phyloP scores from a whole-genome alignment of 768 basidiomycete genomes.

The Lyophyllum semitale region DNA sequence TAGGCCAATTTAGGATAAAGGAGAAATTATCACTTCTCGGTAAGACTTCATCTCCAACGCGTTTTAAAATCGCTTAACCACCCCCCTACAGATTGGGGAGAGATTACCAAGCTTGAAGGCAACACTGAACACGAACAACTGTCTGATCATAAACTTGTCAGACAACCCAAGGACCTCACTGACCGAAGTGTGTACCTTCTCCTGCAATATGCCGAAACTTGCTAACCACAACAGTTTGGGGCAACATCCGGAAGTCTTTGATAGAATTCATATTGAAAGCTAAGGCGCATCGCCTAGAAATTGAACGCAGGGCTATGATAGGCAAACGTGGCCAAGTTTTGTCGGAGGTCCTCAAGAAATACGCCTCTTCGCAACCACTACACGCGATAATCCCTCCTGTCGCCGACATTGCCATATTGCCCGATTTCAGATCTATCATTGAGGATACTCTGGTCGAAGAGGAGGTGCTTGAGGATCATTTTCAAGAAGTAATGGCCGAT shows the following conservation, averaged over 20 bases:
- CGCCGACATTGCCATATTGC: constrained; percentile 18
- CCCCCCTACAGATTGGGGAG: constrained; percentile 16
- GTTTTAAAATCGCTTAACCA: neutral
- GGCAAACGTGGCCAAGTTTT: constrained; percentile 11
- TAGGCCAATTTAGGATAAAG: constrained; percentile 7
- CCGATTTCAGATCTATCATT: constrained; percentile 15
- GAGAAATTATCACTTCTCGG: constrained; percentile 6
- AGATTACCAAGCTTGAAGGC: constrained; percentile 11
- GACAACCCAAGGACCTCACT: constrained; percentile 9
- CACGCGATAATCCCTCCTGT: constrained; percentile 13
- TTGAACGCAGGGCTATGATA: constrained; percentile 4
- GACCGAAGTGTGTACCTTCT: constrained; percentile 8
- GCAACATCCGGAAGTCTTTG: constrained; percentile 16
- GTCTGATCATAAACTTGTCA: constrained; percentile 14
- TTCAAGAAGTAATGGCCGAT: constrained; percentile 12
- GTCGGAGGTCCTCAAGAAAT: constrained; percentile 9
- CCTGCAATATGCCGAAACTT: neutral
- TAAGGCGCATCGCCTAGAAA: constrained; percentile 13
- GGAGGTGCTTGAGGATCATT: constrained; percentile 13
- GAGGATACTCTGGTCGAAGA: constrained; percentile 16
- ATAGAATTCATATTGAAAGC: constrained; percentile 13
- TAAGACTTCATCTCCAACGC: neutral
- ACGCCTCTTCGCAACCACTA: constrained; percentile 10
- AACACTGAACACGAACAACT: neutral
- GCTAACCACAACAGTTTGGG: constrained; percentile 12